Evolutionary conservation across 2,329 filamentous ascomycete genomes (phyloP).

Genomic region (Zasmidium cellare): DNA sequence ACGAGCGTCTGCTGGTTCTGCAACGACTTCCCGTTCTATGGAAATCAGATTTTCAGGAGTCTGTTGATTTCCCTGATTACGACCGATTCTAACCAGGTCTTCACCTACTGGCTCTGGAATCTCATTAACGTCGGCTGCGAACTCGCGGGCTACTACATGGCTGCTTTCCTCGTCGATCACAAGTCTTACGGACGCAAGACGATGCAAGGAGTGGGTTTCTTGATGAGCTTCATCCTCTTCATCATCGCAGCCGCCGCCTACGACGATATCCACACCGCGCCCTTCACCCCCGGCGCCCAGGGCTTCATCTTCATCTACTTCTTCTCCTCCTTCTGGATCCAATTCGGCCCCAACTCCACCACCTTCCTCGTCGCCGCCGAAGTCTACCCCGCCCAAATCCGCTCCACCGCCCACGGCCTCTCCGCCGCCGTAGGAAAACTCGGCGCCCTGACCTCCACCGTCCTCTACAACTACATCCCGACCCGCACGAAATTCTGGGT

Average conservation of each 20-base stretch:
- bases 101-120: conserved; percentile 83
- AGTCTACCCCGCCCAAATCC: conserved; percentile 86
- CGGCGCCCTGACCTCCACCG: conserved; percentile 66
- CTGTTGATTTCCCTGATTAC: conserved; percentile 83
- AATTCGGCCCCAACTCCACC: conserved; percentile 90
- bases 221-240: conserved; percentile 89
- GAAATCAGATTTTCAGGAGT: conserved; percentile 91
- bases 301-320: conserved; percentile 96
- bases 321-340: conserved; percentile 94
- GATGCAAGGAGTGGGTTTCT: conserved; percentile 91
- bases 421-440: conserved; percentile 83
- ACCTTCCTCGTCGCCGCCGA: conserved; percentile 92
- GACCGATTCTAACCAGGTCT: conserved; percentile 59
- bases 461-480: conserved; percentile 4
- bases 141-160: conserved; percentile 80
- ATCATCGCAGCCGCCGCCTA: conserved; percentile 83
- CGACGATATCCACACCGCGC: conserved; percentile 52
- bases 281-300: conserved; percentile 66
- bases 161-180: conserved; percentile 83
- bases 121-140: conserved; percentile 83
- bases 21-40: conserved; percentile 77
- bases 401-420: conserved; percentile 87
- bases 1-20: conserved; percentile 10
- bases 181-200: conserved; percentile 90
- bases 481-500: conserved; percentile 43